These are phyloP conservation scores for Bidens hawaiensis DNA, from an alignment of 140 eudicot species.

Conservation along the genomic window DNA sequence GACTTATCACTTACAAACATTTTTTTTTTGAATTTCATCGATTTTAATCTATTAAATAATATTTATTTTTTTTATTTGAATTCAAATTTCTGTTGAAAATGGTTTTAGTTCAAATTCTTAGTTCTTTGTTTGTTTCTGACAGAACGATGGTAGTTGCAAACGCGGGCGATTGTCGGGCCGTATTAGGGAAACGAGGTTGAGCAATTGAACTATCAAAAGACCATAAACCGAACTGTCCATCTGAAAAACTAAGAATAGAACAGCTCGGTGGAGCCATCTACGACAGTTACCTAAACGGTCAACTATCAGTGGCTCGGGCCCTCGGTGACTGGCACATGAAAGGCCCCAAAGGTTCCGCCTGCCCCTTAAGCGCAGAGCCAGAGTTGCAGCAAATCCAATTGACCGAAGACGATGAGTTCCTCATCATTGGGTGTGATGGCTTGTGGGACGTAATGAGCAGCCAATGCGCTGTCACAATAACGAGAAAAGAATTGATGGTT, in stretches of 20 bases:
- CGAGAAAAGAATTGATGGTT: constrained; percentile 55
- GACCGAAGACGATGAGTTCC: constrained; percentile 75
- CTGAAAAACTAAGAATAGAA: constrained; percentile 66
- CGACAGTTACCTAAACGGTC: constrained; percentile 86
- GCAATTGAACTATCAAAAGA: constrained; percentile 81
- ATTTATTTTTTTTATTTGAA: background rate
- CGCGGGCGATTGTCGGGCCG: constrained; percentile 94
- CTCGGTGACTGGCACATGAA: constrained; percentile 96
- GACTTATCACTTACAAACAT: background rate
- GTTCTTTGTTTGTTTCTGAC: constrained; percentile 12
- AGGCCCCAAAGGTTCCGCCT: constrained; percentile 64
- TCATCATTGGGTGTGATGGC: constrained; percentile 76
- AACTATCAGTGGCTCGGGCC: constrained; percentile 77
- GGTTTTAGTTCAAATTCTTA: background rate
- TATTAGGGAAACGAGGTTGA: constrained; percentile 76
- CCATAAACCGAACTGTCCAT: constrained; percentile 74
- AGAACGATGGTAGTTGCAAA: constrained; percentile 79
- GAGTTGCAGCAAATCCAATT: constrained; percentile 58
- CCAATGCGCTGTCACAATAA: constrained; percentile 65
- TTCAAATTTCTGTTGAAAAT: background rate
- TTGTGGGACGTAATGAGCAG: constrained; percentile 88
- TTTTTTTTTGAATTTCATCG: background rate
- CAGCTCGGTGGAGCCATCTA: constrained; percentile 83
- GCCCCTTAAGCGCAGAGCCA: constrained; percentile 81
- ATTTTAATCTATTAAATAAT: background rate